A percentile compares a stretch with the other conserved stretches of the same genome.
Conservation (phyloP, 2,329 filamentous ascomycete genomes). For the Sordariomycetes sp. region DNA sequence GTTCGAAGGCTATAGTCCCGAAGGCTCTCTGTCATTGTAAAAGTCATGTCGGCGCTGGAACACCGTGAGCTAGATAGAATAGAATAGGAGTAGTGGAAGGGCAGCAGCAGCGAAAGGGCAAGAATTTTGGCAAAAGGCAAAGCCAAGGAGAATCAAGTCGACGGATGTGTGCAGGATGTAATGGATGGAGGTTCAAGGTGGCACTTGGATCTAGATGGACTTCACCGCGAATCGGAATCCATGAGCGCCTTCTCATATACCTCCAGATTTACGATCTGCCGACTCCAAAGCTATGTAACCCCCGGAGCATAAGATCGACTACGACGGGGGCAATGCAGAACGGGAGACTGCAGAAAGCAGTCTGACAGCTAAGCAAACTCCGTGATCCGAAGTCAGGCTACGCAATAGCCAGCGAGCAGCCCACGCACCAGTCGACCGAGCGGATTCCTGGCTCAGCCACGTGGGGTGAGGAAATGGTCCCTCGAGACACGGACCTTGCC, state of each 20-base stretch:
- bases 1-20: background rate
- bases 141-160: background rate
- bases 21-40: background rate
- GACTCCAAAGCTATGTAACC: background rate
- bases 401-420: background rate
- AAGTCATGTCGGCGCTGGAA: background rate
- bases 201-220: background rate
- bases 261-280: background rate
- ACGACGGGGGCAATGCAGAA: background rate
- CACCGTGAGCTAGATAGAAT: background rate
- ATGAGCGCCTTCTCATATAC: no score
- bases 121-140: background rate
- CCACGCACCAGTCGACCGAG: background rate
- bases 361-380: background rate
- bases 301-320: background rate
- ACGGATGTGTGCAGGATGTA: background rate
- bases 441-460: no score
- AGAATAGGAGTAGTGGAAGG: background rate
- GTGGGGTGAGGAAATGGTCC: no score
- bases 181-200: background rate
- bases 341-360: background rate
- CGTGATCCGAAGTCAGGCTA: background rate
- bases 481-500: background rate
- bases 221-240: background rate
- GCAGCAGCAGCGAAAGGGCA: background rate